Conservation (phyloP, 257 asterid genomes). For the Solanum infundibuliforme region DNA sequence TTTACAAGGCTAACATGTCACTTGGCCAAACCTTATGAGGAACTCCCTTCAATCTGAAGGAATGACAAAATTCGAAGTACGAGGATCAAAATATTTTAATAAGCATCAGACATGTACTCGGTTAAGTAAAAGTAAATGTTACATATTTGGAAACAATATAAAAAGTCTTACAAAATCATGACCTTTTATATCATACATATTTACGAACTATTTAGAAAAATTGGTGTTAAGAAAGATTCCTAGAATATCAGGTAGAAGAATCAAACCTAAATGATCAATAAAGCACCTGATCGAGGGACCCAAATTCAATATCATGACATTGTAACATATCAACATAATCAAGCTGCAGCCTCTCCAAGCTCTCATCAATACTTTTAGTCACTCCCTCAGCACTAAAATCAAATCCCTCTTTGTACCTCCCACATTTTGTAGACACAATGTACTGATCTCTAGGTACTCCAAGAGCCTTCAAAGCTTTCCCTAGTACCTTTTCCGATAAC, state of each 20-base stretch:
- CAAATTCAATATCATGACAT: constrained; percentile 93
- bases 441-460: constrained; percentile 75
- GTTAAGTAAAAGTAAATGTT: neutral
- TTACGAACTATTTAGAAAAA: neutral
- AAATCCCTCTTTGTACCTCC: constrained; percentile 83
- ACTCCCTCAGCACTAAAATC: constrained; percentile 97
- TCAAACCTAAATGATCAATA: neutral
- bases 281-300: constrained; percentile 85
- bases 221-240: neutral
- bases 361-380: constrained; percentile 81
- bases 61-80: neutral
- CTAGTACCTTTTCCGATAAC: constrained; percentile 70
- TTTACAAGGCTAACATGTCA: neutral
- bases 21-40: neutral
- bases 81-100: neutral
- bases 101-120: neutral
- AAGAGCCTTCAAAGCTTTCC: constrained; percentile 75
- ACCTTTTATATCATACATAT: neutral
- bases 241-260: neutral
- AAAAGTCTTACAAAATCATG: neutral
- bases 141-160: neutral
- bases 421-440: constrained; percentile 91
- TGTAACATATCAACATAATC: constrained; percentile 91
- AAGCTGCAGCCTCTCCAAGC: constrained; percentile 94
- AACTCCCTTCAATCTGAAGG: neutral